These are phyloP conservation scores for Ogataea minuta DNA, from an alignment of 805 yeast species.

Conservation along the genomic window DNA sequence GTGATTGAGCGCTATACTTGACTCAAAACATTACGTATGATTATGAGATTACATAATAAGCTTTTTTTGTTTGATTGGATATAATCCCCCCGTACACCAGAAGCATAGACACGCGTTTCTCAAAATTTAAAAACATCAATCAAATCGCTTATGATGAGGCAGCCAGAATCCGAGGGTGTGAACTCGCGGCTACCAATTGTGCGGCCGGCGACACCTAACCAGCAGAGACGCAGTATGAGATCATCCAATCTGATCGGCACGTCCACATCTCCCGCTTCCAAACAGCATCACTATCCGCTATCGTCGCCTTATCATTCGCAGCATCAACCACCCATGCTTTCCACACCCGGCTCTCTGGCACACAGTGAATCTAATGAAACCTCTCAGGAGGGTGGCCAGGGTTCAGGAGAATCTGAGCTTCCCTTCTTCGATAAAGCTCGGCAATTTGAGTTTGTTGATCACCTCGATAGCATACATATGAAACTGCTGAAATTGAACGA, in stretches of 20 bases:
- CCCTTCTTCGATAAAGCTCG: conserved; percentile 24
- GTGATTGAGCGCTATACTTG: too few species aligned
- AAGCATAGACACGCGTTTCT: conserved; percentile 1
- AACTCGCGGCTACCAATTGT: conserved; percentile 21
- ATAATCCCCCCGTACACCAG: conserved; percentile 8
- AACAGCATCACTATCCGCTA: conserved; percentile 20
- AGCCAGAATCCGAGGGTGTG: conserved; percentile 3
- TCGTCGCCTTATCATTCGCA: conserved; percentile 22
- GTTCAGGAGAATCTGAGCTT: conserved; percentile 15
- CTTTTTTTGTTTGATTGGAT: background rate
- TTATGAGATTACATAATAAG: too few species aligned
- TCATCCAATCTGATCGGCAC: conserved; percentile 19
- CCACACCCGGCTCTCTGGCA: conserved; percentile 16
- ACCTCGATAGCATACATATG: conserved; percentile 40
- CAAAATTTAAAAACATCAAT: background rate
- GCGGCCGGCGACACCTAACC: conserved; percentile 22
- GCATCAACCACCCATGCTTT: conserved; percentile 14
- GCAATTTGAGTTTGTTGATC: conserved; percentile 20
- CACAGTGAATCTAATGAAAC: conserved; percentile 8
- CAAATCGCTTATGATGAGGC: conserved; percentile 1
- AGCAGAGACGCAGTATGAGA: conserved; percentile 13
- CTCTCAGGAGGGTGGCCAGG: conserved; percentile 1
- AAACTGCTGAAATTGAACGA: conserved; percentile 56
- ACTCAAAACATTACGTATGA: too few species aligned
- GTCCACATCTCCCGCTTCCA: conserved; percentile 17